Percentiles rank a stretch among this genome's conserved stretches.
Evolutionary conservation across 345 rosid species (phyloP).

Genomic region (Salix arbutifolia): DNA sequence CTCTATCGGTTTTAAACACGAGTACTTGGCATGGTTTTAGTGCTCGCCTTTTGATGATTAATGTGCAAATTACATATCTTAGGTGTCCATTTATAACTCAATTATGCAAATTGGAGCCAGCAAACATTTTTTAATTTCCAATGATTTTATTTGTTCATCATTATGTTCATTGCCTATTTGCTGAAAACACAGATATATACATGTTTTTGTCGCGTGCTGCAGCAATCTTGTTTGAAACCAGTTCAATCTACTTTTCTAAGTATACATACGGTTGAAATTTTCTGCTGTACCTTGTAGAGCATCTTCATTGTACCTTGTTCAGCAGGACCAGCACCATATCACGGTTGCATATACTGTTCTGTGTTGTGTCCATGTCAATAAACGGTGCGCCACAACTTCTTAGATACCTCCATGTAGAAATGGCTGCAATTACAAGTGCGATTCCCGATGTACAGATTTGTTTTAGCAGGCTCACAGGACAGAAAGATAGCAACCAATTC

Average conservation of each 20-base stretch:
- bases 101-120: not conserved
- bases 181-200: not conserved
- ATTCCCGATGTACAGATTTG: not conserved
- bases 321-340: not conserved
- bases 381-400: not conserved
- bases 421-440: not conserved
- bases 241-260: not conserved
- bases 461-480: not conserved
- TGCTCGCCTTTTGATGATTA: not conserved
- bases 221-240: not conserved
- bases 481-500: not conserved
- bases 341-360: not conserved
- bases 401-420: not conserved
- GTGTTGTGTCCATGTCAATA: not conserved
- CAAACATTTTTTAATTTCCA: not conserved
- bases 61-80: not conserved
- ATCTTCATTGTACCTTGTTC: not conserved
- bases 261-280: too few species aligned
- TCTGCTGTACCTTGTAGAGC: not conserved
- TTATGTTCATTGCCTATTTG: not conserved
- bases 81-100: not conserved
- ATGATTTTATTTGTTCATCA: not conserved
- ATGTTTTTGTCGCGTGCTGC: not conserved
- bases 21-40: not conserved
- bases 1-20: not conserved